A percentile compares a stretch with the other conserved stretches of the same genome.
These are phyloP conservation scores for Hevea brasiliensis DNA, from an alignment of 345 rosid species.

Conservation along the genomic window DNA sequence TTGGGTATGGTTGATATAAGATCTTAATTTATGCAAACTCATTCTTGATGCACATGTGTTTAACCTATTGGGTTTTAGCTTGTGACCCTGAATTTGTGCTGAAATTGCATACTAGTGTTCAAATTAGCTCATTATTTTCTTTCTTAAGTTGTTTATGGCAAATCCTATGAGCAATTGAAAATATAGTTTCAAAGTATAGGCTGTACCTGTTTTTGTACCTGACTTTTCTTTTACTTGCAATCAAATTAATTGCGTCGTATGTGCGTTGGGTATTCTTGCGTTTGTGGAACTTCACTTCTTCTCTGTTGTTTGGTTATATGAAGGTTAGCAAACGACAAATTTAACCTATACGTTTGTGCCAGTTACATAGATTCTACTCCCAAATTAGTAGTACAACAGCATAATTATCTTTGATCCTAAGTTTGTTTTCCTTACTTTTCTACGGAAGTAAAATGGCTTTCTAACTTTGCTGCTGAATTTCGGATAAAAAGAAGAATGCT, in stretches of 20 bases:
- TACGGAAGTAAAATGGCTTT: not conserved
- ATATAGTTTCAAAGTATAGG: not conserved
- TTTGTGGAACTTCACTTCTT: not conserved
- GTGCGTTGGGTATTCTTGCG: not conserved
- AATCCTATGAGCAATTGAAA: not conserved
- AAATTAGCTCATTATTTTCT: not conserved
- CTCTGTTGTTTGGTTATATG: not conserved
- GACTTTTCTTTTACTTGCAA: not conserved
- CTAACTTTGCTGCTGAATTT: not conserved
- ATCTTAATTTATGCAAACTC: not conserved
- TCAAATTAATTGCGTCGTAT: too few relatives aligned
- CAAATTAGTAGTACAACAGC: not conserved
- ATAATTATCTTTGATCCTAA: not conserved
- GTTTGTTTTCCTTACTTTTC: too few relatives aligned
- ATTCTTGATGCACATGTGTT: not conserved
- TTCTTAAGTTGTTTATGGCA: not conserved
- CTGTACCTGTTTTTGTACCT: too few relatives aligned
- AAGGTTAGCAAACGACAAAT: not conserved
- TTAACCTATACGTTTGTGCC: not conserved
- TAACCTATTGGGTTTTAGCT: not conserved
- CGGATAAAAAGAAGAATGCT: not conserved
- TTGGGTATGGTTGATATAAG: not conserved
- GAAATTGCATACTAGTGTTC: not conserved
- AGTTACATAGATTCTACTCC: not conserved
- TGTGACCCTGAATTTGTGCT: not conserved